Evolutionary conservation across 345 rosid species (phyloP), one percentile per base, ranked within the genome.

Genomic region (Rubroshorea leprosula): DNA sequence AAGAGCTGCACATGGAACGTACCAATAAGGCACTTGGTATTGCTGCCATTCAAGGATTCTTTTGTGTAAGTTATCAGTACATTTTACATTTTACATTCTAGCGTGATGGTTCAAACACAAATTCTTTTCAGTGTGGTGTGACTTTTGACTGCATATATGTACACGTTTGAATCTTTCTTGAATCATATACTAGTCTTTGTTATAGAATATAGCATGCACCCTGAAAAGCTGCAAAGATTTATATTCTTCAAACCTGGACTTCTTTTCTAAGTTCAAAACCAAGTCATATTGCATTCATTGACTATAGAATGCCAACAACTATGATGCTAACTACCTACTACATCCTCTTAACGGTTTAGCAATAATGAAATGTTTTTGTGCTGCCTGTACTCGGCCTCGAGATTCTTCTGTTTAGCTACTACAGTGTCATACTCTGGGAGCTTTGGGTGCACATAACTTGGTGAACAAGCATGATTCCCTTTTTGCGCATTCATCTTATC

Each of bases 21-120:
- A 53, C 24, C 41, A 73, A 79, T 71, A 76, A 73, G 76, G 76
- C 75, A 58, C 45, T 52, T 35, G 62, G 55, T 62, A 64, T 73
- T 71, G 64, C 57, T 47, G 76, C 73, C 73, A 66, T 54, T 62
- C 54, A 46, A 63, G 23, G 19, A 20, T 54, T 63, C 60, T 21
- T 45, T n/a, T 8, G 5, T 29, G 60, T 54, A 63, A 54, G 45
- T 54, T 54, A 54, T 27, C 59, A 53, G 31, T 29, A 51, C 25
- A 6, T 35, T 35, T 35, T 13, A 6, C 1, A 6, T 35, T 31
- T 63, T 44, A 44, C 25, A 14, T 24, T 27, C 55, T 44, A 35
- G 38, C 24, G 51, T 8, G 56, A 62, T 17, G 52, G 19, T 53
- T 44, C 18, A 24, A 43, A 52, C 51, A 52, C 18, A 52, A 41